phyloP scores from a whole-genome alignment of 768 basidiomycete species.

The Phylloporus sp. region DNA sequence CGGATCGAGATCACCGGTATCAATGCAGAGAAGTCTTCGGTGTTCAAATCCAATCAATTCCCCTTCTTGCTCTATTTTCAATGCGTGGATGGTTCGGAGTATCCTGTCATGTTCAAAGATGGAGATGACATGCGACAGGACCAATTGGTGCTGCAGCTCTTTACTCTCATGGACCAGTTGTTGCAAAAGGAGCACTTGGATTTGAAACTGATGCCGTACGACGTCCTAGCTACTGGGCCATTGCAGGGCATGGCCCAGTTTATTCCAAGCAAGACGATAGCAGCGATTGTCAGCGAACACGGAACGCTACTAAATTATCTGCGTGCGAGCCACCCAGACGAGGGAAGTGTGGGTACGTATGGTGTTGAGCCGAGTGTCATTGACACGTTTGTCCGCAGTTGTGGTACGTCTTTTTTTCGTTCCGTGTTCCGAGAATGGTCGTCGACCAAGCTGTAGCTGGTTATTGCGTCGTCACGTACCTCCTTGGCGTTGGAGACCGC shows the following conservation, averaged over 20 bases:
- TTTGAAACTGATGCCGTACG: conserved; percentile 84
- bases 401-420: conserved; percentile 56
- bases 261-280: conserved; percentile 92
- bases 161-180: conserved; percentile 94
- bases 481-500: conserved; percentile 94
- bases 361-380: conserved; percentile 93
- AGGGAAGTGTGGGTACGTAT: conserved; percentile 89
- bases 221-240: conserved; percentile 88
- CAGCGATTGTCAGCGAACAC: conserved; percentile 89
- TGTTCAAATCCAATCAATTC: conserved; percentile 96
- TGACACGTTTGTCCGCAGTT: conserved; percentile 95
- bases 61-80: conserved; percentile 90
- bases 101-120: conserved; percentile 96
- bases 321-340: conserved; percentile 82
- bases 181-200: conserved; percentile 94
- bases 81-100: conserved; percentile 77
- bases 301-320: conserved; percentile 86
- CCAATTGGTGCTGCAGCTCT: conserved; percentile 96
- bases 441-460: conserved; percentile 59
- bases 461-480: conserved; percentile 94
- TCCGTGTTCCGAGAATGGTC: background rate
- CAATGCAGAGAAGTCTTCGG: conserved; percentile 84
- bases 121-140: conserved; percentile 99
- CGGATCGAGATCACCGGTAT: conserved; percentile 79
- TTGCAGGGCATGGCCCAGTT: conserved; percentile 96